A percentile compares a stretch with the other conserved stretches of the same genome.
phyloP scores from a whole-genome alignment of 2,329 filamentous ascomycete genomes.

The Pyrenochaeta sp. region DNA sequence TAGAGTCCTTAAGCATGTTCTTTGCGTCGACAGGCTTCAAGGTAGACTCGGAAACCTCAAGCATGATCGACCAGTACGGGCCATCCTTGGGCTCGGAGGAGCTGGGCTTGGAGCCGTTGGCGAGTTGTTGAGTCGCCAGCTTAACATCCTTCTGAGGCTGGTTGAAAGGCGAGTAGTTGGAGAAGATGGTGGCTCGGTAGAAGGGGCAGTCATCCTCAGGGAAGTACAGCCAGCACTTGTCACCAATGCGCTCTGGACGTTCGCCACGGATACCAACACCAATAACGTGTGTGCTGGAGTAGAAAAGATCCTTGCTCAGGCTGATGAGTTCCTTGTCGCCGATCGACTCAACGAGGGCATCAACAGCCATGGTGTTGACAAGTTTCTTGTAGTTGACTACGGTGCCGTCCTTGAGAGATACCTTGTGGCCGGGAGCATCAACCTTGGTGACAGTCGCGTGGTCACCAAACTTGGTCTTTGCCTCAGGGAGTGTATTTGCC shows the following conservation, averaged over 20 bases:
- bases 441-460: conserved; percentile 85
- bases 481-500: conserved; percentile 86
- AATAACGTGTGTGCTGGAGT: conserved; percentile 96
- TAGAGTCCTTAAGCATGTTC: conserved; percentile 86
- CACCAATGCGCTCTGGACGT: conserved; percentile 93
- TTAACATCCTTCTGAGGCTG: conserved; percentile 84
- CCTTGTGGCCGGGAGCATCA: conserved; percentile 83
- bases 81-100: conserved; percentile 79
- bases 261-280: conserved; percentile 92
- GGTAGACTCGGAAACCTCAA: conserved; percentile 94
- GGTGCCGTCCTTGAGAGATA: conserved; percentile 82
- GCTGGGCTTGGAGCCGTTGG: conserved; percentile 80
- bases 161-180: conserved; percentile 99
- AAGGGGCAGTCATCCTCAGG: conserved; percentile 98
- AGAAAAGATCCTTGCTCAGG: conserved; percentile 91
- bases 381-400: conserved; percentile 92
- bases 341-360: conserved; percentile 86
- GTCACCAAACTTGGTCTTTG: conserved; percentile 91
- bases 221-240: conserved; percentile 99
- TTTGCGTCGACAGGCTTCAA: conserved; percentile 92
- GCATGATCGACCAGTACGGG: conserved; percentile 99
- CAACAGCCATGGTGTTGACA: conserved; percentile 94
- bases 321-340: conserved; percentile 82
- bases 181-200: conserved; percentile 99
- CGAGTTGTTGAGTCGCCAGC: conserved; percentile 85